Base-by-base conservation (phyloP, 2,329 filamentous ascomycete genomes). In the Trichoderma guizhouense region DNA sequence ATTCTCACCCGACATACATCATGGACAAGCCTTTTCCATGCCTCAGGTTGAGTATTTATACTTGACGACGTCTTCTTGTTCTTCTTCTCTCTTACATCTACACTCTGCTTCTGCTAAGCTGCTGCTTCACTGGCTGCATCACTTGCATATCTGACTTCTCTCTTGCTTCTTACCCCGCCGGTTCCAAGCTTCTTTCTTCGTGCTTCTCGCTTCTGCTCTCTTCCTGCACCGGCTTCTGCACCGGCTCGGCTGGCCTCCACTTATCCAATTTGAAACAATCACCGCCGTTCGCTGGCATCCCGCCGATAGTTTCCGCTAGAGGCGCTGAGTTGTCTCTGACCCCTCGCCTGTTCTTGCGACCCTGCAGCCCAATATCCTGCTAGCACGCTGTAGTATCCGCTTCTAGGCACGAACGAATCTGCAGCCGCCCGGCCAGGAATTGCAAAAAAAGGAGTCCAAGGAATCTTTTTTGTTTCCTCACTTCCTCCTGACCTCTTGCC, bases 291-390 rank as follows among this genome's bases (percentile, higher is more conserved):
- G 53, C 66, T 67, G n/a, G 39, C 64, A 63, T 53, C 57, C 53
- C 71, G 62, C 71, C 64, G 64, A 68, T 72, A 72, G 39, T 72
- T 69, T 47, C 71, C 64, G 63, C 71, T 60, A 68, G 71, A 67
- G 64, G 69, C 69, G 65, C 71, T 69, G 71, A 30, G 64, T 34
- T 72, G 64, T 72, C 57, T 72, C 30, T 61, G 55, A 43, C 62
- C 69, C 69, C 57, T 65, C 69, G 62, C 43, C 43, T 39, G 36
- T 28, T 28, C 36, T 43, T 36, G 62, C 69, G 63, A 47, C 71
- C 71, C 62, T 60, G 71, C 71, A 63, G 71, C 71, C 71, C 71
- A 72, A 72, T 65, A 47, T 68, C 21, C 65, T 61, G 63, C 63
- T 67, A 69, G 65, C 34, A 60, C 65, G 55, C 55, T 62, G 53